Conservation (phyloP, 805 yeast species). For the Kregervanrija fluxuum region DNA sequence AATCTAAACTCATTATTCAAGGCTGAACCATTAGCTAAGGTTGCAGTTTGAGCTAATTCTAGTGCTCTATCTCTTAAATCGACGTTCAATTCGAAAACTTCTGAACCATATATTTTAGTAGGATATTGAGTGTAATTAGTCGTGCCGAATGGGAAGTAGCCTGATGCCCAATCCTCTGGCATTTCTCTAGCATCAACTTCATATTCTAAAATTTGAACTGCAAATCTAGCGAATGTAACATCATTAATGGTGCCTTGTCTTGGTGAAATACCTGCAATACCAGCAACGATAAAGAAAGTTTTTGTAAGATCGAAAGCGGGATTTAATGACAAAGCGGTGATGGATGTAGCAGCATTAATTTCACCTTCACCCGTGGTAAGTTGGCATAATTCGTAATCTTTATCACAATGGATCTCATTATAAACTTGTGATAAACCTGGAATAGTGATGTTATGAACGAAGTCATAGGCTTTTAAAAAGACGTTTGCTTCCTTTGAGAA, state of each 20-base stretch:
- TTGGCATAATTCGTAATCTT: slow-evolving; percentile 48
- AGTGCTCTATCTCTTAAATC: slow-evolving; percentile 52
- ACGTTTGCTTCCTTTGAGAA: slow-evolving; percentile 45
- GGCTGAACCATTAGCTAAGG: slow-evolving; percentile 38
- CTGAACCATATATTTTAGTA: slow-evolving; percentile 51
- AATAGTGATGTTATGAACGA: slow-evolving; percentile 46
- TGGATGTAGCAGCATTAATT: slow-evolving; percentile 55
- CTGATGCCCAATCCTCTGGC: slow-evolving; percentile 49
- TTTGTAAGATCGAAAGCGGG: slow-evolving; percentile 50
- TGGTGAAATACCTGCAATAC: slow-evolving; percentile 63
- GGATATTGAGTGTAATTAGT: slow-evolving; percentile 45
- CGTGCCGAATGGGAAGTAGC: slow-evolving; percentile 52
- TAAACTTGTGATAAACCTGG: slow-evolving; percentile 62
- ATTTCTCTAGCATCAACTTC: slow-evolving; percentile 47
- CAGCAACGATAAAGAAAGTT: slow-evolving; percentile 57
- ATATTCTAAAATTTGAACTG: slow-evolving; percentile 55
- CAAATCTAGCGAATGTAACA: slow-evolving; percentile 52
- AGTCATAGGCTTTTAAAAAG: slow-evolving; percentile 43
- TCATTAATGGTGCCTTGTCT: slow-evolving; percentile 48
- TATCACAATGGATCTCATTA: slow-evolving; percentile 50
- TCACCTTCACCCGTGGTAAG: slow-evolving; percentile 66
- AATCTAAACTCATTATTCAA: slow-evolving; percentile 39
- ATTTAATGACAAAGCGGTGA: slow-evolving; percentile 45
- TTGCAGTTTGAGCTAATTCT: slow-evolving; percentile 39
- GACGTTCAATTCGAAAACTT: slow-evolving; percentile 56